Percentiles rank a stretch among this genome's conserved stretches.
Conservation (phyloP, 2,329 filamentous ascomycete genomes). For the Mycocentrospora acerina region DNA sequence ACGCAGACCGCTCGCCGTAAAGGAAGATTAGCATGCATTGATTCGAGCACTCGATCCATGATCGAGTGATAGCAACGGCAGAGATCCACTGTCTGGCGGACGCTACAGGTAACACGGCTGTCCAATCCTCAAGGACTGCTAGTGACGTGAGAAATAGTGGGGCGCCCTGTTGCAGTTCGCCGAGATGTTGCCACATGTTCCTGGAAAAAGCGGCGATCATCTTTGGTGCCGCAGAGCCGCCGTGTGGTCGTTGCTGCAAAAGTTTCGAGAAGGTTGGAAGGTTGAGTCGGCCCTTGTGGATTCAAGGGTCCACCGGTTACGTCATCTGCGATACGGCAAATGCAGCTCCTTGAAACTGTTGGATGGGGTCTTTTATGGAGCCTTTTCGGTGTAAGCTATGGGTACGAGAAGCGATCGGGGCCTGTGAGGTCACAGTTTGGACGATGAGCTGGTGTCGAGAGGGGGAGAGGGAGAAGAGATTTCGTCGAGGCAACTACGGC, state of each 20-base stretch:
- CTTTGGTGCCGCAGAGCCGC: constrained; percentile 12
- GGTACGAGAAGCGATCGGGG: constrained; percentile 24
- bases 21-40: constrained; percentile 7
- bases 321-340: constrained; percentile 23
- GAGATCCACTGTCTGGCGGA: no score
- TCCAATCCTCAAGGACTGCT: constrained; percentile 5
- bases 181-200: constrained; percentile 13
- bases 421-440: constrained; percentile 13
- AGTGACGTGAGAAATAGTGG: constrained; percentile 22
- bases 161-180: constrained; percentile 18
- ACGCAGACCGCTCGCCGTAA: constrained; percentile 17
- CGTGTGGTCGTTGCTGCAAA: constrained; percentile 5
- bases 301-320: constrained; percentile 31
- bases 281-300: constrained; percentile 20
- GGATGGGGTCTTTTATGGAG: constrained; percentile 28
- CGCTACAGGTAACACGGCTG: constrained; percentile 13
- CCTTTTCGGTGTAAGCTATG: constrained; percentile 13
- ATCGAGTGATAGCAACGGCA: no score
- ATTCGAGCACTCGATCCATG: no score
- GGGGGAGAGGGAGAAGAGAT: constrained; percentile 15
- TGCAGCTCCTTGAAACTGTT: constrained; percentile 31
- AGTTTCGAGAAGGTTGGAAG: constrained; percentile 6
- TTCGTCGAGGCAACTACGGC: constrained; percentile 14
- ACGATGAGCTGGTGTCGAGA: constrained; percentile 7
- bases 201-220: neutral